These are phyloP conservation scores for Colletotrichum neosansevieriae DNA, from an alignment of 2,329 filamentous ascomycete genomes.

Conservation along the genomic window DNA sequence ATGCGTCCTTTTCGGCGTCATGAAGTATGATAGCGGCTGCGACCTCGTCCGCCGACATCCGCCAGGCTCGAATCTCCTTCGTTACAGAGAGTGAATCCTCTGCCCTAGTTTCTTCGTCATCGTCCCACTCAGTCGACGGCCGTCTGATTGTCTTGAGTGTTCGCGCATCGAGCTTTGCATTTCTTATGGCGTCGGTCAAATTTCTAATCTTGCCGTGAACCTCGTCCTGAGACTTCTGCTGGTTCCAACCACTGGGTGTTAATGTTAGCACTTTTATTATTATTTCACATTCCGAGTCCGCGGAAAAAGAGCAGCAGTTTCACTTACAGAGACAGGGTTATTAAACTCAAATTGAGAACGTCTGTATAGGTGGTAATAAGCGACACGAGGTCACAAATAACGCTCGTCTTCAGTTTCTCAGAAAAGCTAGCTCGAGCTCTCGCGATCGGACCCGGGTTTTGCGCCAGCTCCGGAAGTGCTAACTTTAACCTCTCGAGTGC, in stretches of 20 bases:
- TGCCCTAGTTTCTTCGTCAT: slow-evolving; percentile 30
- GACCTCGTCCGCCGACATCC: slow-evolving; percentile 45
- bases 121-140: slow-evolving; percentile 31
- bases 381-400: slow-evolving; percentile 42
- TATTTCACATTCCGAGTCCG: no score
- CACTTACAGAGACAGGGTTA: slow-evolving; percentile 44
- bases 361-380: slow-evolving; percentile 45
- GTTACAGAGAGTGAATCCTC: slow-evolving; percentile 35
- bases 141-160: not conserved
- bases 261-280: not conserved
- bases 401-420: slow-evolving; percentile 42
- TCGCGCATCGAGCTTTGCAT: slow-evolving; percentile 39
- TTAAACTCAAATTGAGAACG: slow-evolving; percentile 46
- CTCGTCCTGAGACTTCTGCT: slow-evolving; percentile 45
- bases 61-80: slow-evolving; percentile 45
- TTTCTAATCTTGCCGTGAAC: slow-evolving; percentile 45
- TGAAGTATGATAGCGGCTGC: slow-evolving; percentile 44
- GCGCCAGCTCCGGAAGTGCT: slow-evolving; percentile 44
- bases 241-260: slow-evolving; percentile 40
- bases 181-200: slow-evolving; percentile 43
- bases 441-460: slow-evolving; percentile 37
- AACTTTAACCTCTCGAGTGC: slow-evolving; percentile 40
- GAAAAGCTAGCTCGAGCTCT: slow-evolving; percentile 42
- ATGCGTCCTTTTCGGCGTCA: slow-evolving; percentile 19
- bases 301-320: not conserved